phyloP scores from a whole-genome alignment of 805 yeast species.

The Candida arabinofermentans region DNA sequence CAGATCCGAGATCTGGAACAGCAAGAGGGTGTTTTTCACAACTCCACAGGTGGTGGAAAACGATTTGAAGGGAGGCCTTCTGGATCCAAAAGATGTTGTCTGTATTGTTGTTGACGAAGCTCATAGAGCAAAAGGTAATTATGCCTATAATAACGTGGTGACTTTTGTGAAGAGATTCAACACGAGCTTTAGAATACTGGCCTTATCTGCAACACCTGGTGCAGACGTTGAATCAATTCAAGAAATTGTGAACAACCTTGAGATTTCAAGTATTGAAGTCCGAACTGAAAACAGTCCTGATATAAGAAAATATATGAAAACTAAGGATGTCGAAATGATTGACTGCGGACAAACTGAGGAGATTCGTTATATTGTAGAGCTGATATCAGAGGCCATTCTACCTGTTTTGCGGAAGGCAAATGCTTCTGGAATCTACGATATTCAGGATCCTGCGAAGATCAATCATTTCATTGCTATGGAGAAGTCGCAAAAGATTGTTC shows the following conservation, averaged over 20 bases:
- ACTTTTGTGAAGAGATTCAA: slow-evolving; percentile 58
- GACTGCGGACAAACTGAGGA: slow-evolving; percentile 51
- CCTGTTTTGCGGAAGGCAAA: slow-evolving; percentile 66
- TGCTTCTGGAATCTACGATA: slow-evolving; percentile 56
- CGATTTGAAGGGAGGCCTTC: slow-evolving; percentile 69
- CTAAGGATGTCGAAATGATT: slow-evolving; percentile 56
- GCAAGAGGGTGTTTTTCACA: slow-evolving; percentile 78
- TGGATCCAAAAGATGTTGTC: slow-evolving; percentile 72
- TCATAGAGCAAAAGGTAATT: slow-evolving; percentile 87
- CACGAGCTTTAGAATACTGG: slow-evolving; percentile 69
- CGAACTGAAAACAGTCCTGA: slow-evolving; percentile 84
- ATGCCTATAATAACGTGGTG: slow-evolving; percentile 84
- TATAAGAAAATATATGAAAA: slow-evolving; percentile 72
- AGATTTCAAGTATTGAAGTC: slow-evolving; percentile 74
- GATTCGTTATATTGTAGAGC: slow-evolving; percentile 50
- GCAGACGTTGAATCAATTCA: slow-evolving; percentile 85
- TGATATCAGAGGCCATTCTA: slow-evolving; percentile 57
- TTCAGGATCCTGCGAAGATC: slow-evolving; percentile 61
- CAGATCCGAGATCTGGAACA: slow-evolving; percentile 74
- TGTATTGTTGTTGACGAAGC: slow-evolving; percentile 93
- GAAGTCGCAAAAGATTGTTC: slow-evolving; percentile 53
- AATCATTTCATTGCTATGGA: slow-evolving; percentile 71
- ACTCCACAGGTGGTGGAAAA: slow-evolving; percentile 97
- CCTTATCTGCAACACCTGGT: slow-evolving; percentile 96
- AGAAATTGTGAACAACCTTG: slow-evolving; percentile 68